Evolutionary conservation across 768 basidiomycete genomes (phyloP).

Genomic region (Mycena amicta): DNA sequence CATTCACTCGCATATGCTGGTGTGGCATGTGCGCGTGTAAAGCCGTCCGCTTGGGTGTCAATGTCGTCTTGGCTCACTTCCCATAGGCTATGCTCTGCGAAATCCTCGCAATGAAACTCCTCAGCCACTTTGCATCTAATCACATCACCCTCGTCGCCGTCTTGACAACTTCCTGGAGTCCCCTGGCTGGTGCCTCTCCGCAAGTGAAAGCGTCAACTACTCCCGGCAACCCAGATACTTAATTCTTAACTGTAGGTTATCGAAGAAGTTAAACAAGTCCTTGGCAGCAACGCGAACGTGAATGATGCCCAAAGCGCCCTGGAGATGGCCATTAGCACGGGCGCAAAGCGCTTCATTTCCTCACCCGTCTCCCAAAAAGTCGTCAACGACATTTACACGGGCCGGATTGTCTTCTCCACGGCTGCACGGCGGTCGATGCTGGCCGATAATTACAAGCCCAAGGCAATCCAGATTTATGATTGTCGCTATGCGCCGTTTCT

Average conservation of each 20-base stretch:
- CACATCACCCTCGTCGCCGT: conserved; percentile 79
- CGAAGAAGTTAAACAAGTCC: conserved; percentile 59
- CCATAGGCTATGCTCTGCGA: conserved; percentile 83
- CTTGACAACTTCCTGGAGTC: conserved; percentile 82
- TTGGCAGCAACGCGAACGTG: conserved; percentile 63
- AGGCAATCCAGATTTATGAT: conserved; percentile 74
- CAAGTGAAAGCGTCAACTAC: too few relatives aligned
- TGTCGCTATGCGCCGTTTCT: conserved; percentile 67
- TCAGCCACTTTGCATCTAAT: conserved; percentile 71
- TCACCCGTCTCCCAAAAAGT: conserved; percentile 85
- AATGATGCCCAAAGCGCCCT: conserved; percentile 79
- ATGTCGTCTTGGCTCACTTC: neutral
- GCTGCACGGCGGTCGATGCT: conserved; percentile 72
- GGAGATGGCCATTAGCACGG: conserved; percentile 91
- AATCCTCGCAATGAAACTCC: conserved; percentile 85
- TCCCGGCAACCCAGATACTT: neutral
- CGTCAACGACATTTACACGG: conserved; percentile 84
- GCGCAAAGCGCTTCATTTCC: conserved; percentile 82
- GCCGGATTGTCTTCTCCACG: conserved; percentile 70
- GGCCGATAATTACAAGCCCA: conserved; percentile 87
- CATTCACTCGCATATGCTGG: conserved; percentile 77
- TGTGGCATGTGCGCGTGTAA: conserved; percentile 55
- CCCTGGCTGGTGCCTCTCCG: conserved; percentile 72
- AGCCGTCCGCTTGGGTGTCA: neutral
- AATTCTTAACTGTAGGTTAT: conserved; percentile 40